Percentiles rank a stretch among this genome's conserved stretches.
Evolutionary conservation across 345 rosid genomes (phyloP).

Genomic region (Dovyalis caffra): DNA sequence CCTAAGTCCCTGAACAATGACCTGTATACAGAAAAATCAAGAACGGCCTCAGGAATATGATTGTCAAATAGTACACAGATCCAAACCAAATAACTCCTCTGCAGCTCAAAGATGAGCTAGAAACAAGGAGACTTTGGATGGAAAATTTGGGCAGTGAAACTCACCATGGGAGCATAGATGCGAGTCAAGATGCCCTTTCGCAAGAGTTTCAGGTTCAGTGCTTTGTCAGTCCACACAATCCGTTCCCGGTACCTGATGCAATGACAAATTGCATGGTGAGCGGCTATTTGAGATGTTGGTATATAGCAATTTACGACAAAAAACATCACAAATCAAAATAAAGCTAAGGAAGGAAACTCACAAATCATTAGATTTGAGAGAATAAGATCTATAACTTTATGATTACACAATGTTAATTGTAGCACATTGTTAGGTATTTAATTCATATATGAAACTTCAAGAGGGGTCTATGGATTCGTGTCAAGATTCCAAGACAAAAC

Average conservation of each 20-base stretch:
- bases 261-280: not conserved
- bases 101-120: constrained; percentile 2
- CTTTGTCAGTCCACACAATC: constrained; percentile 72
- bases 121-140: not conserved
- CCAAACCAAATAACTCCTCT: not conserved
- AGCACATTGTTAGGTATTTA: not conserved
- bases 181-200: constrained; percentile 77
- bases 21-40: constrained; percentile 41
- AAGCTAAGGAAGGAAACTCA: not conserved
- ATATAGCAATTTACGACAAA: not conserved
- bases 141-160: constrained; percentile 18
- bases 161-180: constrained; percentile 83
- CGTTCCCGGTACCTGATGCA: constrained; percentile 67
- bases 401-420: not conserved
- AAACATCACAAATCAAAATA: not conserved
- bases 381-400: not conserved
- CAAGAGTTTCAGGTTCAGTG: constrained; percentile 59
- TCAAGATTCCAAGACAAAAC: constrained; percentile 1
- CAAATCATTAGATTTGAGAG: not conserved
- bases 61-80: not conserved
- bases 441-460: not conserved
- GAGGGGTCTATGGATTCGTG: not conserved
- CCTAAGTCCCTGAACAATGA: constrained; percentile 61
- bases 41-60: not conserved
- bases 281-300: not conserved